Conservation (phyloP, 257 asterid species). For the Solanum tarapatanum region DNA sequence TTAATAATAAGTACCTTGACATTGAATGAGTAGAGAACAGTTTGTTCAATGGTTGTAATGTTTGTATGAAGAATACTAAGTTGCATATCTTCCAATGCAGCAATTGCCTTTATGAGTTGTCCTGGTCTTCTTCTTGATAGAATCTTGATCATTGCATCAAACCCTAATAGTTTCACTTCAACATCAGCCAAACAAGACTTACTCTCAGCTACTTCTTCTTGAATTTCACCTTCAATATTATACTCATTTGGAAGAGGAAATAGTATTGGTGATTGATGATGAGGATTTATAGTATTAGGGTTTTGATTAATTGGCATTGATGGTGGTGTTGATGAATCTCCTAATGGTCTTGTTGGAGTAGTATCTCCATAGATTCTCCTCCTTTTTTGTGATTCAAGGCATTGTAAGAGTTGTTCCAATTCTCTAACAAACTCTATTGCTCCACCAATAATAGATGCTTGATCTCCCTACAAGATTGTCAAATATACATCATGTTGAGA, state of each 20-base stretch:
- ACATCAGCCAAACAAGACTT: constrained; percentile 84
- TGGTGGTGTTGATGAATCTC: constrained; percentile 28
- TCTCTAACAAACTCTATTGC: constrained; percentile 95
- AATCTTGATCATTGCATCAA: constrained; percentile 76
- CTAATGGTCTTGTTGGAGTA: constrained; percentile 5
- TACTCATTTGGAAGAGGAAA: constrained; percentile 29
- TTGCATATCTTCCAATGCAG: constrained; percentile 91
- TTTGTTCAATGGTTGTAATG: constrained; percentile 87
- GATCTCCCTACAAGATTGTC: constrained; percentile 60
- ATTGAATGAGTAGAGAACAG: constrained; percentile 87
- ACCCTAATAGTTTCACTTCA: constrained; percentile 77
- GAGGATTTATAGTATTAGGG: not conserved
- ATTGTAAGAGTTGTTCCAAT: constrained; percentile 81
- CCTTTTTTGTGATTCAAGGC: constrained; percentile 91
- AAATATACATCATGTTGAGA: not conserved
- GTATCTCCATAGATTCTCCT: constrained; percentile 65
- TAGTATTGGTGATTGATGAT: constrained; percentile 24
- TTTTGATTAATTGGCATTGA: constrained; percentile 5
- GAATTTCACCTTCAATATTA: constrained; percentile 24
- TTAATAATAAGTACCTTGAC: constrained; percentile 49
- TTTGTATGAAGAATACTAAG: constrained; percentile 77
- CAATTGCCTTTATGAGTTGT: constrained; percentile 61
- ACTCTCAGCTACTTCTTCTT: constrained; percentile 71
- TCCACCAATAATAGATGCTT: constrained; percentile 94
- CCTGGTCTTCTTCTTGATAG: constrained; percentile 68